Conservation (phyloP, 2,329 filamentous ascomycete genomes). For the Pestalotiopsis sp. region DNA sequence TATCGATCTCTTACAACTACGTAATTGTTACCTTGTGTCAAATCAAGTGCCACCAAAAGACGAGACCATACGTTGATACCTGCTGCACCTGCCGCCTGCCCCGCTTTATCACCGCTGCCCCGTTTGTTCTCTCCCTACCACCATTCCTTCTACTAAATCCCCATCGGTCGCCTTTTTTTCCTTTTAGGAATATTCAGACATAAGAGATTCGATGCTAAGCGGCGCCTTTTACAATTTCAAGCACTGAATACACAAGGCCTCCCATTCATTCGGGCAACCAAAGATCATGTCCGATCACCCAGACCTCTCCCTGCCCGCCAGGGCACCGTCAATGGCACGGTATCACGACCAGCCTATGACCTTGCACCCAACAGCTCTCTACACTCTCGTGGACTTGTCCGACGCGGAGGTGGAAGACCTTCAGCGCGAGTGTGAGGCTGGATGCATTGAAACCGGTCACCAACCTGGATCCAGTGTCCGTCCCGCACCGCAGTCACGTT, state of each 20-base stretch:
- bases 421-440: background rate
- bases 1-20: background rate
- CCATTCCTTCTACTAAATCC: too few relatives aligned
- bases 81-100: background rate
- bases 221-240: background rate
- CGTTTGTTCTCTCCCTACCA: slow-evolving; percentile 1
- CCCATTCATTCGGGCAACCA: background rate
- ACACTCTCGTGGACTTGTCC: slow-evolving; percentile 13
- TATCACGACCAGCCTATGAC: slow-evolving; percentile 18
- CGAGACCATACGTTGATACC: background rate
- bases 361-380: slow-evolving; percentile 19
- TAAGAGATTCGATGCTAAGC: background rate
- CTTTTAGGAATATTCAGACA: background rate
- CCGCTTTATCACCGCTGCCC: background rate
- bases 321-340: slow-evolving; percentile 19
- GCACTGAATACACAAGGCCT: background rate
- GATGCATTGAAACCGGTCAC: slow-evolving; percentile 3
- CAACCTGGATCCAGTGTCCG: slow-evolving; percentile 13
- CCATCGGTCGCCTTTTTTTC: too few relatives aligned
- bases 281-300: slow-evolving; percentile 18
- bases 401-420: background rate
- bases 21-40: background rate
- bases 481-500: slow-evolving; percentile 17
- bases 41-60: background rate
- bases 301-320: slow-evolving; percentile 20